Percentiles rank a stretch among this genome's conserved stretches.
Conservation (phyloP, 1,284 basidiomycete genomes). For the Ustilago trichophora region DNA sequence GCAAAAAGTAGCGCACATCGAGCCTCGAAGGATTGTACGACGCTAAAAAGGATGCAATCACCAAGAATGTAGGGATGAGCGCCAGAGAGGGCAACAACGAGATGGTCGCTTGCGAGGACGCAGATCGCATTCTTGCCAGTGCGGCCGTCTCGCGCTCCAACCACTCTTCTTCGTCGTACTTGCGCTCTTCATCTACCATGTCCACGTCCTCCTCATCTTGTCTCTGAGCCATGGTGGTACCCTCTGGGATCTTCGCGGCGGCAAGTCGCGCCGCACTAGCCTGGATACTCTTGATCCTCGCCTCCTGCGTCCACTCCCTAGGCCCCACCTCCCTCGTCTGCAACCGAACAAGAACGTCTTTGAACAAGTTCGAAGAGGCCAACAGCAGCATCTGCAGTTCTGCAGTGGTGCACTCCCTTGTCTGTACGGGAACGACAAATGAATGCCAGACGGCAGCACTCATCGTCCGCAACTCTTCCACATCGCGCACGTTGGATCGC, state of each 20-base stretch:
- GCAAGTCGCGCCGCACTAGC: constrained; percentile 30
- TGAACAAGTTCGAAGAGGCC: constrained; percentile 35
- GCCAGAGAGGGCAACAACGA: constrained; percentile 34
- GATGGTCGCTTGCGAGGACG: constrained; percentile 27
- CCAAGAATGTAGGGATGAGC: constrained; percentile 73
- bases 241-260: constrained; percentile 2
- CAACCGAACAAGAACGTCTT: constrained; percentile 53
- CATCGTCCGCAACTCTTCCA: constrained; percentile 51
- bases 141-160: constrained; percentile 23
- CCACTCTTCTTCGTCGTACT: constrained; percentile 45
- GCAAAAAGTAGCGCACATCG: constrained; percentile 71
- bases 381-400: constrained; percentile 45
- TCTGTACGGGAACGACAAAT: constrained; percentile 49
- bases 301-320: constrained; percentile 50
- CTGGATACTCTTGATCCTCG: constrained; percentile 33
- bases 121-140: constrained; percentile 8
- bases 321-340: constrained; percentile 51
- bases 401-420: constrained; percentile 22
- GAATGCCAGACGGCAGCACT: constrained; percentile 55
- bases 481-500: constrained; percentile 44
- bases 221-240: neutral
- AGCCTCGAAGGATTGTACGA: constrained; percentile 84
- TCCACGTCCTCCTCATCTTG: constrained; percentile 7
- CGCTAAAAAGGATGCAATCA: constrained; percentile 83
- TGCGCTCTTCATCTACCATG: constrained; percentile 40